phyloP scores from a whole-genome alignment of 2,329 filamentous ascomycete species.

The Hortaea werneckii region DNA sequence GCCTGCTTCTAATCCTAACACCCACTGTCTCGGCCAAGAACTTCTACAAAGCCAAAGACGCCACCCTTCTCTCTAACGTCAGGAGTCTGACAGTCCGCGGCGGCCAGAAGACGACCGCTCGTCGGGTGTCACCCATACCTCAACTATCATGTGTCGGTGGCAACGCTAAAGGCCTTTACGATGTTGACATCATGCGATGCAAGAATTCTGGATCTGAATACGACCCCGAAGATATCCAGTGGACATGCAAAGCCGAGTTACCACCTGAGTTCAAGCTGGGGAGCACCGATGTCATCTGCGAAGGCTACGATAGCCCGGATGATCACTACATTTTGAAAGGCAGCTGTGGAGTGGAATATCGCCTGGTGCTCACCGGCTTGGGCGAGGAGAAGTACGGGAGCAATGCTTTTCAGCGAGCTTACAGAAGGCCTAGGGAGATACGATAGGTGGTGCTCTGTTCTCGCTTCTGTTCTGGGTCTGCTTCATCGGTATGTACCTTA shows the following conservation, averaged over 20 bases:
- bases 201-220: constrained; percentile 76
- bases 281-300: constrained; percentile 81
- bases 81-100: constrained; percentile 67
- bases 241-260: constrained; percentile 67
- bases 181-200: constrained; percentile 78
- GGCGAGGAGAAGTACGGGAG: constrained; percentile 62
- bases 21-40: constrained; percentile 9
- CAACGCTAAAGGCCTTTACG: constrained; percentile 51
- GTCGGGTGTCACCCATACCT: constrained; percentile 65
- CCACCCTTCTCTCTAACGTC: constrained; percentile 55
- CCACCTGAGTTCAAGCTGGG: constrained; percentile 63
- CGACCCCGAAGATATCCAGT: constrained; percentile 70
- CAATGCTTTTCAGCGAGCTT: constrained; percentile 5
- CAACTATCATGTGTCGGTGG: constrained; percentile 64
- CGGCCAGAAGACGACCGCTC: constrained; percentile 58
- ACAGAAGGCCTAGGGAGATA: constrained; percentile 3
- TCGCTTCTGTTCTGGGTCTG: constrained; percentile 48
- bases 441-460: constrained; percentile 13
- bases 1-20: constrained; percentile 6
- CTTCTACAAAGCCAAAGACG: constrained; percentile 29
- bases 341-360: constrained; percentile 87
- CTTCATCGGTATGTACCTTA: constrained; percentile 39
- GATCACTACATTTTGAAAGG: constrained; percentile 85
- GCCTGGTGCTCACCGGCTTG: constrained; percentile 62
- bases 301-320: constrained; percentile 67